phyloP scores from a whole-genome alignment of 345 rosid genomes.

The Eucalyptus polybractea region DNA sequence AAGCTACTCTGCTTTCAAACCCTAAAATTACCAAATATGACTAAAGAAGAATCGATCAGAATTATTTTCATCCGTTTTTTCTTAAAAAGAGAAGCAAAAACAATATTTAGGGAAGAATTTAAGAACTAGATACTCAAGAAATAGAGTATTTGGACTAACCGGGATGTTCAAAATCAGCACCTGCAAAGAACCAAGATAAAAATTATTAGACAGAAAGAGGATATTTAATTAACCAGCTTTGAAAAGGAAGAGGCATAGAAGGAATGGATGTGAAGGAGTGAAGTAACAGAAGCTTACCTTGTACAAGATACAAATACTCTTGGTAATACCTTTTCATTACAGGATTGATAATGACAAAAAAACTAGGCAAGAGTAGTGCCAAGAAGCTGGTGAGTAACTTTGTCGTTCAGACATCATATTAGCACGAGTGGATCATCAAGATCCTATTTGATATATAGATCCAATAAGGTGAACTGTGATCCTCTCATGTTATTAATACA shows the following conservation, averaged over 20 bases:
- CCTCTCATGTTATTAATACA: neutral
- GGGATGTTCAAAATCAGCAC: slow-evolving; percentile 60
- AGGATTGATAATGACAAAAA: neutral
- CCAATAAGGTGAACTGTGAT: neutral
- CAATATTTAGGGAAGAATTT: neutral
- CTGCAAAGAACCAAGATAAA: slow-evolving; percentile 41
- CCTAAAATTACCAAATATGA: neutral
- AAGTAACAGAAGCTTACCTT: neutral
- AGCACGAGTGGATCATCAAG: neutral
- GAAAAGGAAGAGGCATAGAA: neutral
- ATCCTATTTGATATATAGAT: neutral
- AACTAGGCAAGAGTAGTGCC: neutral
- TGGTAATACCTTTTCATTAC: neutral
- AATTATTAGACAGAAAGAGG: neutral
- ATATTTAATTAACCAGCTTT: neutral
- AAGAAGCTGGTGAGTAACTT: neutral
- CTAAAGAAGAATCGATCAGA: neutral
- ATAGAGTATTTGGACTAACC: slow-evolving; percentile 37
- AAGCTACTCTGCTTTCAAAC: neutral
- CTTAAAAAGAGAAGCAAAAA: neutral
- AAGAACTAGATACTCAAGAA: neutral
- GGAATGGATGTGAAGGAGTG: neutral
- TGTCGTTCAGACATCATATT: neutral
- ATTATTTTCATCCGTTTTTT: neutral
- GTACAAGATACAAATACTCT: neutral